Conservation (phyloP, 495 filamentous ascomycete species). For the Aspergillus sclerotiicarbonarius region DNA sequence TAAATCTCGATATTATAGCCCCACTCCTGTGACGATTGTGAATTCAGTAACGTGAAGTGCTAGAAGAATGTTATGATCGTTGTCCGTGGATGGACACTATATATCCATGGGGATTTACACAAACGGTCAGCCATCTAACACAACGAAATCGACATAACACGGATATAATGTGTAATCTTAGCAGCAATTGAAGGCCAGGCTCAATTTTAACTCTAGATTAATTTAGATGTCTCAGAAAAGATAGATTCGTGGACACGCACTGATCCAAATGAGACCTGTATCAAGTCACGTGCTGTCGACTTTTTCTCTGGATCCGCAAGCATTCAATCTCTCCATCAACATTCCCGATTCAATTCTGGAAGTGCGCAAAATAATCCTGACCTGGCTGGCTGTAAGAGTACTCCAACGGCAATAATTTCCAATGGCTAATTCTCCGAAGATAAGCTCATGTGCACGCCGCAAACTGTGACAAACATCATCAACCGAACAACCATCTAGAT, state of each 20-base stretch:
- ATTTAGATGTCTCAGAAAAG: not conserved
- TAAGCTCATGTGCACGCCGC: not conserved
- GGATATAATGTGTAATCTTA: no score
- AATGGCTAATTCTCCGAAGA: not conserved
- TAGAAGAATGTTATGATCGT: no score
- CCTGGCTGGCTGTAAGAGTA: not conserved
- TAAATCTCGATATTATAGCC: not conserved
- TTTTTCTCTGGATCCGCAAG: slow-evolving; percentile 9
- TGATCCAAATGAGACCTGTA: not conserved
- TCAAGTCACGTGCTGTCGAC: slow-evolving; percentile 9
- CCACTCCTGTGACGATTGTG: no score
- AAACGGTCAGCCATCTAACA: no score
- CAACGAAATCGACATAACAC: no score
- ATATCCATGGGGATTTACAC: no score
- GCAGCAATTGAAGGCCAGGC: not conserved
- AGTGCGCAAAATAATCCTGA: not conserved
- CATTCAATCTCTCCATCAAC: slow-evolving; percentile 5
- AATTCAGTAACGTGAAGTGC: no score
- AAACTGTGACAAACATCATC: not conserved
- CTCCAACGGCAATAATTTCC: not conserved
- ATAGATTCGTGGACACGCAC: not conserved
- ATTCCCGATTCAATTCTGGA: not conserved
- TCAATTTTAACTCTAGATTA: not conserved
- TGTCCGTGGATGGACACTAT: no score
- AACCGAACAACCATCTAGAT: not conserved